A percentile compares a stretch with the other conserved stretches of the same genome.
Conservation (phyloP, 2,329 filamentous ascomycete species). For the Eurotiales sp. region DNA sequence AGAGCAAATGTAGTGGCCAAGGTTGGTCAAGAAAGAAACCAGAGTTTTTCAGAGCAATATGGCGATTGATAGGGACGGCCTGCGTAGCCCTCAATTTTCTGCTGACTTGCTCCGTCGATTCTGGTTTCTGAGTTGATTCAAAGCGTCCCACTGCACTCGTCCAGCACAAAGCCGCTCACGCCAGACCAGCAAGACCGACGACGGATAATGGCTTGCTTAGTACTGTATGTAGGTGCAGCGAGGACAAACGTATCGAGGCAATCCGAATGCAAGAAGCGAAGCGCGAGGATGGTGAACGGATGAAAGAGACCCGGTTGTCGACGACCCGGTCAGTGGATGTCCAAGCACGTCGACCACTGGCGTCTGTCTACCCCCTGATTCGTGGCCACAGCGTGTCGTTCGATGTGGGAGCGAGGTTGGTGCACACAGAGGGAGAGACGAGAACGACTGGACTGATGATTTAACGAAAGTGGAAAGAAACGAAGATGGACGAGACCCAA, state of each 20-base stretch:
- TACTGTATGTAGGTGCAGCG: no score
- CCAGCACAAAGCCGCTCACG: background rate
- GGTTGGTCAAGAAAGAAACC: no score
- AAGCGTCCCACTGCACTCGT: conserved; percentile 9
- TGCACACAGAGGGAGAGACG: conserved; percentile 2
- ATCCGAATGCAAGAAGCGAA: no score
- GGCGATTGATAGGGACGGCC: conserved; percentile 31
- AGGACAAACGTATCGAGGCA: no score
- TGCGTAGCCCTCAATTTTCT: conserved; percentile 31
- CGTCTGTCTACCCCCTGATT: conserved; percentile 11
- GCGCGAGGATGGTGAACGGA: background rate
- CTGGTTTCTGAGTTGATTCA: no score
- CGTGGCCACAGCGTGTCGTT: background rate
- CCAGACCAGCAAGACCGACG: background rate
- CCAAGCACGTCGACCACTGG: conserved; percentile 11
- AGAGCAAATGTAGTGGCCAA: no score
- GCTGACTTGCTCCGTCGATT: background rate
- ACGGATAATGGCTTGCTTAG: no score
- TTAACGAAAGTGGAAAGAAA: conserved; percentile 11
- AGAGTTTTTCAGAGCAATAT: no score
- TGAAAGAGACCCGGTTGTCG: conserved; percentile 14
- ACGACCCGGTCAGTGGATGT: no score
- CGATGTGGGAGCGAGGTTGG: background rate
- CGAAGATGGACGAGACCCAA: conserved; percentile 3
- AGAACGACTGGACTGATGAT: conserved; percentile 4